Base-by-base conservation (phyloP, 1,284 basidiomycete species). In the Sanghuangporus sanghuang region DNA sequence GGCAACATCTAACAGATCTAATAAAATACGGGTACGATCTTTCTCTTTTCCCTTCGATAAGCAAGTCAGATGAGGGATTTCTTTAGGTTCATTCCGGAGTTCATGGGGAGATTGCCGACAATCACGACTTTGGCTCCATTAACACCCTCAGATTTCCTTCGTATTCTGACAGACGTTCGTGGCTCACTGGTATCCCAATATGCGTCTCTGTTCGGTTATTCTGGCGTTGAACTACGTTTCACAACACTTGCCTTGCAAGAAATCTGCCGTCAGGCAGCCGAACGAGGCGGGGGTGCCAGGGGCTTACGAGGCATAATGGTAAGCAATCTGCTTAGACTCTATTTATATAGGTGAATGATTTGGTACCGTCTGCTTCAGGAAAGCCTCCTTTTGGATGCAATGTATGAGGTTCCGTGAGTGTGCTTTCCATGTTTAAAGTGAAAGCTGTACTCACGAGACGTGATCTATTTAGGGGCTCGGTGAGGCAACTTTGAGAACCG, bases 161-260 rank as follows among this genome's bases (percentile, higher is more conserved):
- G 89, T 11, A 92, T 98, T 64, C 81, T 98, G 53, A 94, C 90
- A 0, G 95, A 98, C 70, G 95, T 98, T 49, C 87, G 89, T 68
- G 95, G 96, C 52, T 93, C 92, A 0, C 82, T 98, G 11, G 80
- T 96, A 53, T 93, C 93, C 52, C 96, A 98, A 73, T 98, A 97
- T 71, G 86, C 86, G 39, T 84, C 87, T 3, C 80, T 93, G 40
- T 97, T 95, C 73, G 85, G 81, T 23, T 89, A 90, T 71, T 92
- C 88, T 6, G 89, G 88, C 6, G 87, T 92, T 18, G 91, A 93
- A 70, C 87, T 93, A 65, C 81, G 86, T 63, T 92, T 96, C 68
- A 90, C 90, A n/a, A 85, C 83, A 68, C 81, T 82, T 14, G 88
- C 90, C 5, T 73, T 88, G 40, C 82, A 87, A 66, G 91, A 89